Conservation (phyloP, 768 basidiomycete species). For the Boletus fagicola region DNA sequence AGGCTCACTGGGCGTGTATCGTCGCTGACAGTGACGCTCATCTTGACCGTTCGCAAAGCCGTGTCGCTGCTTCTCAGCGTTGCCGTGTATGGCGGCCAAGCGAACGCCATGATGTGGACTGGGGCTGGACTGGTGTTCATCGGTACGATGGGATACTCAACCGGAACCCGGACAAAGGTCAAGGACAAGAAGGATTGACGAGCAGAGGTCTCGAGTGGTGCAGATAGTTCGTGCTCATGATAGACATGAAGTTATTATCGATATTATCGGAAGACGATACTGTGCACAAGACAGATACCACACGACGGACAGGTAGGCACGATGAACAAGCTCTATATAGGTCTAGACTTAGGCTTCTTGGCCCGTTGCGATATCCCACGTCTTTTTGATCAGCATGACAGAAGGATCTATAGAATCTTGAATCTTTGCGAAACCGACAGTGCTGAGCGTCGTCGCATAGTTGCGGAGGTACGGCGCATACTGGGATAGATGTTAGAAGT, state of each 20-base stretch:
- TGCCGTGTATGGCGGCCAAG: slow-evolving; percentile 42
- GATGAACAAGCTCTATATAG: not conserved
- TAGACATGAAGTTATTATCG: slow-evolving; percentile 22
- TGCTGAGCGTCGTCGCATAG: slow-evolving; percentile 67
- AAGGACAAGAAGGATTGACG: slow-evolving; percentile 30
- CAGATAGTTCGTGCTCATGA: slow-evolving; percentile 8
- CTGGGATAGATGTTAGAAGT: slow-evolving; percentile 35
- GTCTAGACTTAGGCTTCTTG: slow-evolving; percentile 40
- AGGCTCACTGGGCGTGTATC: slow-evolving; percentile 75
- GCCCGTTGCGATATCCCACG: slow-evolving; percentile 70
- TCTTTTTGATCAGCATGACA: slow-evolving; percentile 57
- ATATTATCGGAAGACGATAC: slow-evolving; percentile 1
- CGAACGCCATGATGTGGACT: slow-evolving; percentile 54
- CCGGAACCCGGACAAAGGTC: slow-evolving; percentile 6
- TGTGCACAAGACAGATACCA: slow-evolving; percentile 2
- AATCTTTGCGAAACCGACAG: slow-evolving; percentile 66
- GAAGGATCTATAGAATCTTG: slow-evolving; percentile 57
- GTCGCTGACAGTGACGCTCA: slow-evolving; percentile 73
- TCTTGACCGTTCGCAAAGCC: slow-evolving; percentile 80
- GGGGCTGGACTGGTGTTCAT: slow-evolving; percentile 68
- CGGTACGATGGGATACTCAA: slow-evolving; percentile 70
- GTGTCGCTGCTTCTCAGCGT: slow-evolving; percentile 74
- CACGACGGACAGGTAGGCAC: not conserved
- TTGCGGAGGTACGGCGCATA: slow-evolving; percentile 78
- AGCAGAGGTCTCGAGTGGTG: not conserved